Conservation (phyloP, 345 rosid genomes). For the Lepidium africanum region DNA sequence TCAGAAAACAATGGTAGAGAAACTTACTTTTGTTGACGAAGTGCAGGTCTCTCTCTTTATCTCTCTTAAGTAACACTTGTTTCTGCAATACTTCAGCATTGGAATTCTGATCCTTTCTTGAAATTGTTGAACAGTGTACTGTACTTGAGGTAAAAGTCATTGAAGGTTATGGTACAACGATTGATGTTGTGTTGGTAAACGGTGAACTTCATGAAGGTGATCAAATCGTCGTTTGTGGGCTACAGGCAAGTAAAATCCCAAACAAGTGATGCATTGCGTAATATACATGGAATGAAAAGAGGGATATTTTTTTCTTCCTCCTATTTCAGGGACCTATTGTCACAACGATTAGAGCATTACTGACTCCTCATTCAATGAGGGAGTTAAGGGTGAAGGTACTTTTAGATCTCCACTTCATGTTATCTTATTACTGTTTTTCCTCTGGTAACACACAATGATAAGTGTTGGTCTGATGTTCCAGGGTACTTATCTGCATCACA, state of each 20-base stretch:
- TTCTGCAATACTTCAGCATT: neutral
- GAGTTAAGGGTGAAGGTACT: conserved; percentile 89
- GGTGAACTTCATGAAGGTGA: conserved; percentile 92
- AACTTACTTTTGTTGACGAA: conserved; percentile 73
- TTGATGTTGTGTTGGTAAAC: conserved; percentile 88
- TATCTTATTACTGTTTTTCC: neutral
- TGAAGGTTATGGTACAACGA: conserved; percentile 94
- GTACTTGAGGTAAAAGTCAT: conserved; percentile 94
- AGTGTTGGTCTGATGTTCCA: conserved; percentile 34
- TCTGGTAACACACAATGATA: neutral
- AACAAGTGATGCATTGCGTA: neutral
- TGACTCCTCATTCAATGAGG: conserved; percentile 98
- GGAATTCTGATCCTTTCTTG: conserved; percentile 21
- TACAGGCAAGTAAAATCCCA: conserved; percentile 55
- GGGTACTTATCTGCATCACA: conserved; percentile 85
- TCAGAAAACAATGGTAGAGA: conserved; percentile 94
- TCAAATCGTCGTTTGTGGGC: conserved; percentile 90
- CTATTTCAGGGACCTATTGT: conserved; percentile 75
- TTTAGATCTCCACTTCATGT: neutral
- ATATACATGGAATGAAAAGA: neutral
- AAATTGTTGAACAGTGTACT: conserved; percentile 60
- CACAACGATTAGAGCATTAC: conserved; percentile 71
- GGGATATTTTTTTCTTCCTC: conserved; percentile 8
- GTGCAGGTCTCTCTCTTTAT: conserved; percentile 49
- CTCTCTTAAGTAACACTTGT: neutral